Evolutionary conservation across 805 yeast genomes (phyloP).

Genomic region (Cyberlindnera euphorbiiphila): DNA sequence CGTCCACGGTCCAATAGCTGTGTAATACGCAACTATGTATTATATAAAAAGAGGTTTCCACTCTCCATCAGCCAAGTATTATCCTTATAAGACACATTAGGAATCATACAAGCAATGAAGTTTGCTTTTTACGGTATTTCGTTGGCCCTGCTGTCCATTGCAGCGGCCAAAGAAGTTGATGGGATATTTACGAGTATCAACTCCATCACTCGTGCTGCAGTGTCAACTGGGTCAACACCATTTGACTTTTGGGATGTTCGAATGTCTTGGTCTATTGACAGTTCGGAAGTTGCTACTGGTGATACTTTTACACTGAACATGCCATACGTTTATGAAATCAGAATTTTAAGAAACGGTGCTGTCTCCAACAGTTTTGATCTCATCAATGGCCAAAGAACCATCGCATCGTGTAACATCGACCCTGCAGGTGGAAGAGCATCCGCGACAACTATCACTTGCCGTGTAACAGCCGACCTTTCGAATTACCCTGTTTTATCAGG

Average conservation of each 20-base stretch:
- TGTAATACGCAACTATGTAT: too few relatives aligned
- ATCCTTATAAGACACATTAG: too few relatives aligned
- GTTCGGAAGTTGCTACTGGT: conserved; percentile 12
- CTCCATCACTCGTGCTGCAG: conserved; percentile 7
- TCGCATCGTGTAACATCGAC: conserved; percentile 15
- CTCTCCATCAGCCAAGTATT: too few relatives aligned
- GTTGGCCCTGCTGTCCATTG: background rate
- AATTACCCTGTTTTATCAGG: conserved; percentile 6
- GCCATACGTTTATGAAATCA: conserved; percentile 17
- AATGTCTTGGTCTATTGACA: conserved; percentile 10
- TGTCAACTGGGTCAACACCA: conserved; percentile 3
- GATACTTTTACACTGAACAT: conserved; percentile 16
- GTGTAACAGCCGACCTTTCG: conserved; percentile 9
- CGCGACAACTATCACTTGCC: conserved; percentile 9
- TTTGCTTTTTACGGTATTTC: too few relatives aligned
- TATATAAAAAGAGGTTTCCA: too few relatives aligned
- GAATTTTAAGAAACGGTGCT: conserved; percentile 6
- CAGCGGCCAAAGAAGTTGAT: conserved; percentile 7
- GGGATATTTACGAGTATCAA: conserved; percentile 10
- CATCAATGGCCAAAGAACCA: conserved; percentile 4
- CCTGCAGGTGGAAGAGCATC: conserved; percentile 14
- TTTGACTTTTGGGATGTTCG: conserved; percentile 11
- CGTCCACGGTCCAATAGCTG: too few relatives aligned
- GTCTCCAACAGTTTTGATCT: conserved; percentile 11
- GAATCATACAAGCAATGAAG: too few relatives aligned